Evolutionary conservation across 495 filamentous ascomycete species (phyloP).

Genomic region (Xylaria grammica): DNA sequence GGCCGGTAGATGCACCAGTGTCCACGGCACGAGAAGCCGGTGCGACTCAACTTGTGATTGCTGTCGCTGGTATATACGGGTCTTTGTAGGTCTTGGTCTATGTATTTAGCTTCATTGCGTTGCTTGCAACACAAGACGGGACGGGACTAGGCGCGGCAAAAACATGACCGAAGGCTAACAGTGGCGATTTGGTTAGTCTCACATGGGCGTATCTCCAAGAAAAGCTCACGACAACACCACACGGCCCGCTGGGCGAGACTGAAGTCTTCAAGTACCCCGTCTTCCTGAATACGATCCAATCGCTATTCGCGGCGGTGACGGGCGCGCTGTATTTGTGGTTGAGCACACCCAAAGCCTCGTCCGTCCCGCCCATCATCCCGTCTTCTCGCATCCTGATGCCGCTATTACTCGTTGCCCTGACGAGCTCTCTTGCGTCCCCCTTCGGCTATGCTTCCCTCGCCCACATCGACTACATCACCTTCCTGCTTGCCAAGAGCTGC

Average conservation of each 20-base stretch:
- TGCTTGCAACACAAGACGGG: neutral
- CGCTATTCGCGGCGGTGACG: constrained; percentile 79
- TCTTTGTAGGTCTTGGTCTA: constrained; percentile 74
- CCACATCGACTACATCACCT: constrained; percentile 98
- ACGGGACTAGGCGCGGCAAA: neutral
- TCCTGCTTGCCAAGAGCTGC: constrained; percentile 96
- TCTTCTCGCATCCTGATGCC: constrained; percentile 71
- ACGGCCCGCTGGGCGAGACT: constrained; percentile 62
- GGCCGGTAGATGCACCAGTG: constrained; percentile 30
- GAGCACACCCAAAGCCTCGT: constrained; percentile 58
- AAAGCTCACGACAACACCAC: constrained; percentile 93
- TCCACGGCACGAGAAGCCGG: constrained; percentile 52
- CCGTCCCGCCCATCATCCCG: constrained; percentile 75
- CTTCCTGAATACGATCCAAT: constrained; percentile 95
- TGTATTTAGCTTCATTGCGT: neutral
- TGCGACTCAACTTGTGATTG: constrained; percentile 76
- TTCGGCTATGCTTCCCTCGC: constrained; percentile 93
- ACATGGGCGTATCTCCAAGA: constrained; percentile 97
- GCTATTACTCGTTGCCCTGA: constrained; percentile 84
- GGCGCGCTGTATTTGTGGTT: constrained; percentile 81
- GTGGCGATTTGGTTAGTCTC: constrained; percentile 60
- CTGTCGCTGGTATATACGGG: constrained; percentile 91
- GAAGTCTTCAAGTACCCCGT: constrained; percentile 90
- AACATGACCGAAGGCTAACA: constrained; percentile 21
- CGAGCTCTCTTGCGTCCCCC: constrained; percentile 84